Evolutionary conservation across 2,329 filamentous ascomycete species (phyloP).

Genomic region (Botryosphaeria dothidea): DNA sequence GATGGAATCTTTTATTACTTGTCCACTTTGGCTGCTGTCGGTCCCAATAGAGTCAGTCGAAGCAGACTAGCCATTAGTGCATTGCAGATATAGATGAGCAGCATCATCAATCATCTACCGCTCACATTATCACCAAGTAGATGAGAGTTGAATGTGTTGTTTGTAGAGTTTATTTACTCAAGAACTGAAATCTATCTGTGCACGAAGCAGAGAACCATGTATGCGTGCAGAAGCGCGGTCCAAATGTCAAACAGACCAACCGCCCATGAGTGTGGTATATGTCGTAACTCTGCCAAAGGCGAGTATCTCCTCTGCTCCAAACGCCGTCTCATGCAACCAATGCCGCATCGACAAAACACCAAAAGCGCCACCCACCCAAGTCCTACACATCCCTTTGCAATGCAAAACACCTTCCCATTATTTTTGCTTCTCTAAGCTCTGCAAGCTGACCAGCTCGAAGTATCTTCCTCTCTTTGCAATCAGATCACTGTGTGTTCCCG

Average conservation of each 20-base stretch:
- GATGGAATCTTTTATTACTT: too few species aligned
- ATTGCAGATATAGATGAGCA: too few species aligned
- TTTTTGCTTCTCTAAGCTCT: constrained; percentile 19
- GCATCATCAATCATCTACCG: too few species aligned
- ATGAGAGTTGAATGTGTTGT: too few species aligned
- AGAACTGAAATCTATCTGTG: neutral
- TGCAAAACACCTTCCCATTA: neutral
- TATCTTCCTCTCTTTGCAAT: constrained; percentile 3
- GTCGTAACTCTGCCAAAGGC: neutral
- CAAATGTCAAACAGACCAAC: neutral
- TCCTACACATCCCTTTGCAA: neutral
- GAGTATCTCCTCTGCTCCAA: neutral
- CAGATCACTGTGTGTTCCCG: constrained; percentile 64
- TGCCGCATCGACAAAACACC: neutral
- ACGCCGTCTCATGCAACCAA: neutral
- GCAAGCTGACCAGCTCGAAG: constrained; percentile 19
- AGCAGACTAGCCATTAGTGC: too few species aligned
- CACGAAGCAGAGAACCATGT: neutral
- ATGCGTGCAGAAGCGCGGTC: neutral
- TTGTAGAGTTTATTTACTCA: too few species aligned
- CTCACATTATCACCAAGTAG: too few species aligned
- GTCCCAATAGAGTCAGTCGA: too few species aligned
- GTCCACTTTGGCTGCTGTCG: too few species aligned
- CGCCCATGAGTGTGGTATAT: constrained; percentile 1
- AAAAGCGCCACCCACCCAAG: neutral